A percentile compares a stretch with the other conserved stretches of the same genome.
These are phyloP conservation scores for Ophiosphaerella herpotricha DNA, from an alignment of 2,329 filamentous ascomycete genomes.

Conservation along the genomic window DNA sequence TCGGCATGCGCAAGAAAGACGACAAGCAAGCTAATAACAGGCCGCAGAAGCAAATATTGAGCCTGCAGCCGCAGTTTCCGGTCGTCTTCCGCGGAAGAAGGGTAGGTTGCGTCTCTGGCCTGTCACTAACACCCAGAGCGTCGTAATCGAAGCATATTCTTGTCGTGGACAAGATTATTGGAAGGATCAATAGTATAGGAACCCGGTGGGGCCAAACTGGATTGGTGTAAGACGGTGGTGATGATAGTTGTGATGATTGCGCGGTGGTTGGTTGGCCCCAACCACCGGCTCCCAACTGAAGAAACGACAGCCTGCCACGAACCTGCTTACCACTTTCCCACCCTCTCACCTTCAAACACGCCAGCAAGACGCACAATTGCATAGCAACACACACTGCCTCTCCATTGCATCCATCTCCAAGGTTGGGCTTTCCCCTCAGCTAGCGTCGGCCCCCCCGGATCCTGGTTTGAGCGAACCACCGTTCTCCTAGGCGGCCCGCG, in stretches of 20 bases:
- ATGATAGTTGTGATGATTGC: constrained; percentile 22
- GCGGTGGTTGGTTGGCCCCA: constrained; percentile 34
- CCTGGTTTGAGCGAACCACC: constrained; percentile 18
- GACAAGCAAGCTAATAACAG: not conserved
- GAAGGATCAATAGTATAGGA: not conserved
- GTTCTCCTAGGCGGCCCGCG: constrained; percentile 21
- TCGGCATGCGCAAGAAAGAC: not conserved
- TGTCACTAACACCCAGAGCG: too few species aligned
- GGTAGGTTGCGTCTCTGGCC: too few species aligned
- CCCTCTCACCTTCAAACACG: constrained; percentile 5
- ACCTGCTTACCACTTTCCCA: constrained; percentile 8
- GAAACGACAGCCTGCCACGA: constrained; percentile 21
- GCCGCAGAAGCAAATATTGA: not conserved
- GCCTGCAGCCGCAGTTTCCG: too few species aligned
- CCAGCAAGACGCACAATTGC: constrained; percentile 3
- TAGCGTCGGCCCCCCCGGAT: constrained; percentile 29
- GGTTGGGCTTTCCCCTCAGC: constrained; percentile 19
- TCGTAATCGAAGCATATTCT: not conserved
- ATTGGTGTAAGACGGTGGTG: not conserved
- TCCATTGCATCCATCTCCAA: constrained; percentile 8
- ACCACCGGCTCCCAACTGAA: constrained; percentile 33
- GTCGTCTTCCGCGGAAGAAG: too few species aligned
- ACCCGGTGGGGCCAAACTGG: not conserved
- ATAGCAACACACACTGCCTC: constrained; percentile 4
- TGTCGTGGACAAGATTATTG: not conserved